phyloP scores from a whole-genome alignment of 371 early-diverging fungal genomes.

The Dichotomocladium elegans region DNA sequence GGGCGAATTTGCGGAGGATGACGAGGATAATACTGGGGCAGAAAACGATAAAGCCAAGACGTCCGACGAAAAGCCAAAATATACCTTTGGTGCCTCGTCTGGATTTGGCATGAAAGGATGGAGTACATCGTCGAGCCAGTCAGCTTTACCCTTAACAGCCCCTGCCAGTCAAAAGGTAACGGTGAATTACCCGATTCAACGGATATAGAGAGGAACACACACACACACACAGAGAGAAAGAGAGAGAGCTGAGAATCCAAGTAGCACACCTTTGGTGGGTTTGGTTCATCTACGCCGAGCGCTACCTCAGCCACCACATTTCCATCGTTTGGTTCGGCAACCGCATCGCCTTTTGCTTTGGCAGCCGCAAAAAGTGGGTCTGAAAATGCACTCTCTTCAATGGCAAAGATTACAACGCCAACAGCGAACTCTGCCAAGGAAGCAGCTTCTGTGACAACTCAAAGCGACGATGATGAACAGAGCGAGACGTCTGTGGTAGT shows the following conservation, averaged over 20 bases:
- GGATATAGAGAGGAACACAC: background rate
- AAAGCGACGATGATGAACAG: constrained; percentile 8
- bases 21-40: constrained; percentile 10
- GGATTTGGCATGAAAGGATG: constrained; percentile 46
- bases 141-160: constrained; percentile 7
- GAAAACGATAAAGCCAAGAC: background rate
- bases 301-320: constrained; percentile 20
- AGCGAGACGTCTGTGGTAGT: too few species aligned
- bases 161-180: constrained; percentile 31
- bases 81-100: constrained; percentile 45
- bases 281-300: constrained; percentile 7
- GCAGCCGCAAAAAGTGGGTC: constrained; percentile 24
- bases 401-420: background rate
- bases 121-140: constrained; percentile 8
- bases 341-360: constrained; percentile 36
- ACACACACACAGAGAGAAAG: background rate
- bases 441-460: constrained; percentile 3
- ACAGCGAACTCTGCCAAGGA: background rate
- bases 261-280: constrained; percentile 28
- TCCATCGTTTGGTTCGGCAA: constrained; percentile 37
- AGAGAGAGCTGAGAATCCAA: background rate
- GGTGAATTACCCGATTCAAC: too few species aligned
- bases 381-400: constrained; percentile 18
- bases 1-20: constrained; percentile 43
- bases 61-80: constrained; percentile 29